Evolutionary conservation across 345 rosid species (phyloP).

Genomic region (Anacardium occidentale): DNA sequence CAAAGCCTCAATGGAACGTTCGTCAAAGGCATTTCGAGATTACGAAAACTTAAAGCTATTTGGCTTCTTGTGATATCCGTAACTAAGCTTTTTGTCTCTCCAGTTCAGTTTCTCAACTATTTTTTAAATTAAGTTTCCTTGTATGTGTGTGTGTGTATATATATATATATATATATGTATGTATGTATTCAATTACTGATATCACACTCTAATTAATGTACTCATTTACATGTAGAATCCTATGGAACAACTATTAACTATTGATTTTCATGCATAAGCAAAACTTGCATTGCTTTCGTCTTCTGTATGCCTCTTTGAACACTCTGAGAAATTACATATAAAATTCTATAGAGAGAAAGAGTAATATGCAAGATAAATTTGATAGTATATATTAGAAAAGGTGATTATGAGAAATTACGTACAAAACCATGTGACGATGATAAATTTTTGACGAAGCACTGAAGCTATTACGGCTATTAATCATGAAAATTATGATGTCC

Average conservation of each 20-base stretch:
- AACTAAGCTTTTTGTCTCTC: conserved; percentile 27
- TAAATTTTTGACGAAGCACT: no score
- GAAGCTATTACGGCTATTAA: not conserved
- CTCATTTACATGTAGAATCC: conserved; percentile 16
- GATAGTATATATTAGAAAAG: no score
- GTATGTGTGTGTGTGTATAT: no score
- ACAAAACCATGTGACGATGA: no score
- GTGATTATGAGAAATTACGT: no score
- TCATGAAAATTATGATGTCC: not conserved
- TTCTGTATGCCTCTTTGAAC: no score
- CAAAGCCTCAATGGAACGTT: conserved; percentile 49
- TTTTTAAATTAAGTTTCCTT: conserved; percentile 1
- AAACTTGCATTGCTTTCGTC: not conserved
- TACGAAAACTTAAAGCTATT: conserved; percentile 22
- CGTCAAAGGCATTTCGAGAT: conserved; percentile 40
- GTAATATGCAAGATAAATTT: no score
- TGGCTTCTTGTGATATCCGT: conserved; percentile 36
- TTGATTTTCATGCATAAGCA: not conserved
- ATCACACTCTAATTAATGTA: conserved; percentile 16
- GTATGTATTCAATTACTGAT: not conserved
- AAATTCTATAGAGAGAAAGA: no score
- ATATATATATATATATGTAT: no score
- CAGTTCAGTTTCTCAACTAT: not conserved
- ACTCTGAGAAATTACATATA: no score
- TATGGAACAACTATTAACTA: conserved; percentile 1